phyloP scores from a whole-genome alignment of 208 protist species.

The Leishmania guyanensis region DNA sequence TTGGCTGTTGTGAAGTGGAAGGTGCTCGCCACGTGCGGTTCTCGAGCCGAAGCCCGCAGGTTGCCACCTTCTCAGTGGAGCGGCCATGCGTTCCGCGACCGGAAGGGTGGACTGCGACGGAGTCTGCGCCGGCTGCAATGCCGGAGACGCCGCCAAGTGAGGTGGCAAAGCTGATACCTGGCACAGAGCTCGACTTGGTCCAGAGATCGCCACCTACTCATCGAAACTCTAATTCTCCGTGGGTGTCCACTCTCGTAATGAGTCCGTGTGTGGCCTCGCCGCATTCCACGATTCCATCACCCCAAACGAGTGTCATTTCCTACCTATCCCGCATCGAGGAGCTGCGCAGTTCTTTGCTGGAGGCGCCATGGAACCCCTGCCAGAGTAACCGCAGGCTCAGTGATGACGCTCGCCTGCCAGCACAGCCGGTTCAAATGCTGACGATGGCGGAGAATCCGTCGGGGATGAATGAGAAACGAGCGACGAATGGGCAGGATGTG shows the following conservation, averaged over 20 bases:
- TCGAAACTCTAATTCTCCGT: neutral
- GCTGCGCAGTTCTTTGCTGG: conserved; percentile 8
- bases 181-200: neutral
- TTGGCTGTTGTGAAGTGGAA: neutral
- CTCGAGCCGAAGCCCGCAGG: conserved; percentile 56
- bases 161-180: neutral
- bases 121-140: neutral
- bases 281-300: conserved; percentile 7
- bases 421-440: neutral
- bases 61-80: conserved; percentile 48
- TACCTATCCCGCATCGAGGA: neutral
- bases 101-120: neutral
- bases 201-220: neutral
- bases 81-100: neutral
- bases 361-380: neutral
- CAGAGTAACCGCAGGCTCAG: neutral
- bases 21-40: conserved; percentile 53
- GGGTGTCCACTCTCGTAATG: neutral
- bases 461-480: neutral
- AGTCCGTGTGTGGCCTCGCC: neutral
- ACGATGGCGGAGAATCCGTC: too few relatives aligned
- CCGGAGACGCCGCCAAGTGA: neutral
- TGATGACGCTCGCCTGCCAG: neutral
- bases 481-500: neutral
- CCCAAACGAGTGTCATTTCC: conserved; percentile 5